Conservation (phyloP, 768 basidiomycete genomes). For the Boletus coccyginus region DNA sequence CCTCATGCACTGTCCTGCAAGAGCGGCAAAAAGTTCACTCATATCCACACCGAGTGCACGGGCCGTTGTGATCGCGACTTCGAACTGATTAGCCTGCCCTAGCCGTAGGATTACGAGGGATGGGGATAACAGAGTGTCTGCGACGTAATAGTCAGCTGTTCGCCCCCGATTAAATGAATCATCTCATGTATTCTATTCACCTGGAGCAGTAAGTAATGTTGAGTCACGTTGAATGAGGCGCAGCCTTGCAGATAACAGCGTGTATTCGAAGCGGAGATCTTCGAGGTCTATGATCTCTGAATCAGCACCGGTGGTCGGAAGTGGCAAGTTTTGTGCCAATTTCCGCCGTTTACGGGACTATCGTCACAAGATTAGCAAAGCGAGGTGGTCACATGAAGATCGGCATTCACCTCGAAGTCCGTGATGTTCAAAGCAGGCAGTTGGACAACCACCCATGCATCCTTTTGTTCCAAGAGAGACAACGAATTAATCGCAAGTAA, state of each 20-base stretch:
- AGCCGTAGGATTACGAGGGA: slow-evolving; percentile 72
- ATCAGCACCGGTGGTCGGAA: slow-evolving; percentile 60
- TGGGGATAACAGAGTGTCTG: slow-evolving; percentile 55
- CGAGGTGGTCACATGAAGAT: slow-evolving; percentile 16
- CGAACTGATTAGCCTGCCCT: slow-evolving; percentile 76
- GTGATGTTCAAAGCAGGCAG: slow-evolving; percentile 43
- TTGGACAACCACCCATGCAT: slow-evolving; percentile 80
- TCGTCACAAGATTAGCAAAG: slow-evolving; percentile 17
- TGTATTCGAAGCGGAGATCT: slow-evolving; percentile 78
- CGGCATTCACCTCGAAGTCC: slow-evolving; percentile 43
- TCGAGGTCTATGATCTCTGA: slow-evolving; percentile 75
- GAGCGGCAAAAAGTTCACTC: slow-evolving; percentile 75
- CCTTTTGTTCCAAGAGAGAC: slow-evolving; percentile 73
- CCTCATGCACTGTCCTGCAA: slow-evolving; percentile 78
- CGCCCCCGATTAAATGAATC: slow-evolving; percentile 8
- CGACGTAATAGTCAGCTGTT: slow-evolving; percentile 22
- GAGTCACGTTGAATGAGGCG: slow-evolving; percentile 71
- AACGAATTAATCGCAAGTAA: slow-evolving; percentile 87
- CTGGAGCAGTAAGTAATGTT: slow-evolving; percentile 55
- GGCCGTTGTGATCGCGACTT: slow-evolving; percentile 74
- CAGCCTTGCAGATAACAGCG: slow-evolving; percentile 73
- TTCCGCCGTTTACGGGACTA: slow-evolving; percentile 71
- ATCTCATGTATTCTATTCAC: slow-evolving; percentile 40
- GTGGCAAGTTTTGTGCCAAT: slow-evolving; percentile 74
- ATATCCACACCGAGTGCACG: slow-evolving; percentile 79